A percentile compares a stretch with the other conserved stretches of the same genome.
Evolutionary conservation across 495 filamentous ascomycete species (phyloP).

Genomic region (Cercophora sp.): DNA sequence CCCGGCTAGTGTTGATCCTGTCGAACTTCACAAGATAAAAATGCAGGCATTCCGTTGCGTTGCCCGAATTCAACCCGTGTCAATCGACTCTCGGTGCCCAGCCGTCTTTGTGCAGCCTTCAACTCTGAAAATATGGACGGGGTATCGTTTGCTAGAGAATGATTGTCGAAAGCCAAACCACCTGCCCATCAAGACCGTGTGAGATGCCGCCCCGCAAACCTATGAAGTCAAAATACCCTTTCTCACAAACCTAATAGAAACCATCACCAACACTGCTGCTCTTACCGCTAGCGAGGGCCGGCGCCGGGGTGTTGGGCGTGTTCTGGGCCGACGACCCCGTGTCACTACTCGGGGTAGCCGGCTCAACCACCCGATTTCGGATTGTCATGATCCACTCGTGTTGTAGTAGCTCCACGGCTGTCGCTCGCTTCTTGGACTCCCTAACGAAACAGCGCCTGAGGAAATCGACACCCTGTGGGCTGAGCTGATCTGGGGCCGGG

Average conservation of each 20-base stretch:
- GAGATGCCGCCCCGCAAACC: not conserved
- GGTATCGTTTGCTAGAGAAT: no score
- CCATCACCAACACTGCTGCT: not conserved
- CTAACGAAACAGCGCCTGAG: constrained; percentile 80
- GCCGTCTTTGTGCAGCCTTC: no score
- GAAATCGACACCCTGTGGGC: constrained; percentile 80
- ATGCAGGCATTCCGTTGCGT: no score
- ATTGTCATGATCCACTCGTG: constrained; percentile 88
- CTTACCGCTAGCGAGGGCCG: constrained; percentile 3
- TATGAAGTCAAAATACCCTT: no score
- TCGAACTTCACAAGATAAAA: no score
- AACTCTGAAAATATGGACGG: no score
- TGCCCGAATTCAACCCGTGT: no score
- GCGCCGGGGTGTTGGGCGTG: constrained; percentile 24
- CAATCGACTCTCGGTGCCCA: no score
- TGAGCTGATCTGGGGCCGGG: constrained; percentile 77
- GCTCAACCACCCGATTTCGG: constrained; percentile 52
- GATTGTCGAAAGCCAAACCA: no score
- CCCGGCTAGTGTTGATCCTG: no score
- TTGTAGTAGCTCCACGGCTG: constrained; percentile 85
- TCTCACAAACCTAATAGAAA: constrained; percentile 10
- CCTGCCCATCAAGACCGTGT: no score
- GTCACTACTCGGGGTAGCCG: constrained; percentile 50
- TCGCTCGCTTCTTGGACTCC: constrained; percentile 73
- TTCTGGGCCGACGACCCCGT: constrained; percentile 35